These are phyloP conservation scores for Apiotrichum laibachii DNA, from an alignment of 1,284 basidiomycete species.

Conservation along the genomic window DNA sequence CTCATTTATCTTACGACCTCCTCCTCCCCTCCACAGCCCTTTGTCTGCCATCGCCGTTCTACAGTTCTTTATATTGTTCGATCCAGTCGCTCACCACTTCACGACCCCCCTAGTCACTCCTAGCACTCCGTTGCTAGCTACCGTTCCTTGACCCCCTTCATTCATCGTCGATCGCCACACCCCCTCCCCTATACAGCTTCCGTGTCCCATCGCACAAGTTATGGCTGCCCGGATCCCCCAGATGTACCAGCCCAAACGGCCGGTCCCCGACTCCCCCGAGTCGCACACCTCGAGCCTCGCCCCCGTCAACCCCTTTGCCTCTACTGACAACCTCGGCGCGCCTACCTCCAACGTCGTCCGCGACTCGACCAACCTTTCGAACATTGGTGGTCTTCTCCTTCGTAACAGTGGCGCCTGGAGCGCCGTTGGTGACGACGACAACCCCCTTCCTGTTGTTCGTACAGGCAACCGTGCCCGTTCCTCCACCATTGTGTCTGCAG, in stretches of 20 bases:
- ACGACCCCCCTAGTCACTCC: no score
- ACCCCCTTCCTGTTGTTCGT: background rate
- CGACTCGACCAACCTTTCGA: conserved; percentile 14
- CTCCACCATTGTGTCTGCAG: background rate
- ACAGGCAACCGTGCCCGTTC: background rate
- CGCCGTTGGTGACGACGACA: background rate
- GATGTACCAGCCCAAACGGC: conserved; percentile 8
- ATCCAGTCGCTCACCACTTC: no score
- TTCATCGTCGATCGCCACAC: no score
- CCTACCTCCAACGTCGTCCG: conserved; percentile 3
- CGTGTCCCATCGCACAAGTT: background rate
- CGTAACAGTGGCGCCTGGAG: background rate
- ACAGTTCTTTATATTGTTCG: no score
- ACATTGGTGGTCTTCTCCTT: conserved; percentile 21
- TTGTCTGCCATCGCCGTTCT: background rate
- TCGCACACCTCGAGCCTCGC: background rate
- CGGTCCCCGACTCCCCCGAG: background rate
- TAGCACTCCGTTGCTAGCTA: no score
- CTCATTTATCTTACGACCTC: no score
- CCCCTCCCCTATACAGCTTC: no score
- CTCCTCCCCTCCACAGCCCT: background rate
- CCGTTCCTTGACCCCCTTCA: no score
- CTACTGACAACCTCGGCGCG: conserved; percentile 1
- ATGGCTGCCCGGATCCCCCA: conserved; percentile 19
- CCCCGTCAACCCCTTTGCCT: conserved; percentile 11